These are phyloP conservation scores for Cyberlindnera nakhonratchasimensis DNA, from an alignment of 805 yeast genomes.

Conservation along the genomic window DNA sequence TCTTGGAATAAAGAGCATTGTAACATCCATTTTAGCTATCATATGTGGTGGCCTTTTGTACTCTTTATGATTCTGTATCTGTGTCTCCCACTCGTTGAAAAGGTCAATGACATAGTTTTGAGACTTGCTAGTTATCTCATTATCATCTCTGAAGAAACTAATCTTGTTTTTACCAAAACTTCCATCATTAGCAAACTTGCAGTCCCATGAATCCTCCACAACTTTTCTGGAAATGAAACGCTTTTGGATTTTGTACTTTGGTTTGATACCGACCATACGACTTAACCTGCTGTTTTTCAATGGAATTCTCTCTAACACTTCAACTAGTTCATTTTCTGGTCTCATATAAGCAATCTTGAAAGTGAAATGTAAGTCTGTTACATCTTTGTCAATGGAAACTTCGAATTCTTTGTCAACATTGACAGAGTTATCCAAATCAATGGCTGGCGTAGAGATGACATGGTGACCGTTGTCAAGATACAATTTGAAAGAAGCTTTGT, in stretches of 20 bases:
- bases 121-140: conserved; percentile 50
- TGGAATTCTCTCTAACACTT: conserved; percentile 56
- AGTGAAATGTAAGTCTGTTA: conserved; percentile 65
- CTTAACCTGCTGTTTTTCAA: conserved; percentile 45
- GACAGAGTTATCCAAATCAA: conserved; percentile 30
- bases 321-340: conserved; percentile 47
- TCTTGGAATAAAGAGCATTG: conserved; percentile 69
- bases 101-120: conserved; percentile 54
- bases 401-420: conserved; percentile 75
- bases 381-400: conserved; percentile 51
- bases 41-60: conserved; percentile 46
- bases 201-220: conserved; percentile 54
- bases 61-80: conserved; percentile 29
- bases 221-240: conserved; percentile 50
- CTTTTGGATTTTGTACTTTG: conserved; percentile 35
- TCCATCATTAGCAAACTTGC: conserved; percentile 76
- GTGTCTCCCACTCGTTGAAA: conserved; percentile 77
- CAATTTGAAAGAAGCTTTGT: conserved; percentile 45
- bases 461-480: conserved; percentile 75
- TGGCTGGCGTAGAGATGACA: conserved; percentile 61
- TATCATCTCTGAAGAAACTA: conserved; percentile 55
- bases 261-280: conserved; percentile 40
- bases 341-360: conserved; percentile 59
- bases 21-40: conserved; percentile 64
- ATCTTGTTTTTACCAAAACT: conserved; percentile 81